Percentiles rank a stretch among this genome's conserved stretches.
Evolutionary conservation across 2,329 filamentous ascomycete genomes (phyloP).

Genomic region (Leptographium procerum): DNA sequence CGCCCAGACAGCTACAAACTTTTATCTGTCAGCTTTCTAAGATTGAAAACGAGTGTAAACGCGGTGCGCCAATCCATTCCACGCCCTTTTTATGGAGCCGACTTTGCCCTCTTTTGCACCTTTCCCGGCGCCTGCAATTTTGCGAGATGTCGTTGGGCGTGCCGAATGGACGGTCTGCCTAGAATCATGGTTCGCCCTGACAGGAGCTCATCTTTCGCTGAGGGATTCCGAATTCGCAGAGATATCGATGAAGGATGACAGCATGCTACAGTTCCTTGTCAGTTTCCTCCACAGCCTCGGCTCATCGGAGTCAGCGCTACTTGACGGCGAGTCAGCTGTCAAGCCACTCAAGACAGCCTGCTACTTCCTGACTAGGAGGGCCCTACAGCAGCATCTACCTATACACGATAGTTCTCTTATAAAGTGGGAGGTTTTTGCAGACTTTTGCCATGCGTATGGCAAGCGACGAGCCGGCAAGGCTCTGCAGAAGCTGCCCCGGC

Average conservation of each 20-base stretch:
- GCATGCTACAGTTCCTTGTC: conserved; percentile 50
- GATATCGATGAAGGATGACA: conserved; percentile 42
- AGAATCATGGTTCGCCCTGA: conserved; percentile 62
- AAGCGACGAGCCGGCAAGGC: conserved; percentile 47
- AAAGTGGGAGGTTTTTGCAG: conserved; percentile 56
- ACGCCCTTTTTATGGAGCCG: conserved; percentile 21
- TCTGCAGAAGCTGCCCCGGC: conserved; percentile 37
- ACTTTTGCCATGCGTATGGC: conserved; percentile 55
- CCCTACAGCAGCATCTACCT: conserved; percentile 24
- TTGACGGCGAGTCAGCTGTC: conserved; percentile 22
- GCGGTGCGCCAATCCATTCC: background rate
- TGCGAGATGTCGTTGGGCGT: conserved; percentile 54
- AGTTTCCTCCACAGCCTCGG: conserved; percentile 52
- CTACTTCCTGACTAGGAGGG: conserved; percentile 52
- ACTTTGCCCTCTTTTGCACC: conserved; percentile 62
- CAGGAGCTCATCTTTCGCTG: conserved; percentile 52
- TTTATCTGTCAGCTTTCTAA: background rate
- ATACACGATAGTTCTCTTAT: conserved; percentile 28
- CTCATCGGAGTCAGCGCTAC: conserved; percentile 20
- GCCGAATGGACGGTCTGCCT: conserved; percentile 70
- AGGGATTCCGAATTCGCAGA: conserved; percentile 42
- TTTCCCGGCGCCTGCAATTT: conserved; percentile 53
- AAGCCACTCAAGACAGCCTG: conserved; percentile 46
- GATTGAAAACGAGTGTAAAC: too few relatives aligned
- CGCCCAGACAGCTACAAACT: background rate